Percentiles rank a stretch among this genome's conserved stretches.
These are phyloP conservation scores for Euphorbia schlechtendalii DNA, from an alignment of 441 rosid genomes.

Conservation along the genomic window DNA sequence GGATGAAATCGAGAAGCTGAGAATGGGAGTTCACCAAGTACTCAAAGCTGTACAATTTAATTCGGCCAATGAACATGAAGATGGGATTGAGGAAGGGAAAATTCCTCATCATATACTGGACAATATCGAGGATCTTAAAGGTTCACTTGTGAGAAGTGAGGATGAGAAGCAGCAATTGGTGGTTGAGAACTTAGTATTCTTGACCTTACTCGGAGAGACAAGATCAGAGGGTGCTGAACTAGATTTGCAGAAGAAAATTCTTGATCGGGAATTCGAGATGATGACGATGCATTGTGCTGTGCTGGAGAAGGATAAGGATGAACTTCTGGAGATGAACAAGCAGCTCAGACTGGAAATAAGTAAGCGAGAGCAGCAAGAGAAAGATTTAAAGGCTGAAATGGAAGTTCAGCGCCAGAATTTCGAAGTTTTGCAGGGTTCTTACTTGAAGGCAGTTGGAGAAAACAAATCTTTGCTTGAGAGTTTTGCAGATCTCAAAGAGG, in stretches of 20 bases:
- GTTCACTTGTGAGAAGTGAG: conserved; percentile 42
- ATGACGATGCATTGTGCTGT: conserved; percentile 39
- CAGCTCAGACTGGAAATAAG: conserved; percentile 44
- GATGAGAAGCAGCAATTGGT: conserved; percentile 57
- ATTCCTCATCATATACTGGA: conserved; percentile 46
- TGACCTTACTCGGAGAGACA: conserved; percentile 47
- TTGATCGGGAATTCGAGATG: conserved; percentile 36
- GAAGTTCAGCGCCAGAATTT: conserved; percentile 34
- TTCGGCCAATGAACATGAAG: conserved; percentile 37
- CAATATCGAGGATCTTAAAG: conserved; percentile 57
- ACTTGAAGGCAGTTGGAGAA: conserved; percentile 36
- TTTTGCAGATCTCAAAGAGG: conserved; percentile 40
- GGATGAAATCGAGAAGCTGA: conserved; percentile 50
- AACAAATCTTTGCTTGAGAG: conserved; percentile 43
- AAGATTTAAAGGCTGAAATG: conserved; percentile 38
- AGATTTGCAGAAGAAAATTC: conserved; percentile 41
- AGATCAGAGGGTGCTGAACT: conserved; percentile 47
- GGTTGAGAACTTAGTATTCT: conserved; percentile 44
- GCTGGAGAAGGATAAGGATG: conserved; percentile 39
- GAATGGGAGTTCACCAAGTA: conserved; percentile 51
- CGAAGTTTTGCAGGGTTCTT: conserved; percentile 41
- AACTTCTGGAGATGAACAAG: conserved; percentile 49
- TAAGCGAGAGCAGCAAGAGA: conserved; percentile 40
- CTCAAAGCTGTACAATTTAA: conserved; percentile 41
- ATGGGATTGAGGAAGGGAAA: conserved; percentile 45